These are phyloP conservation scores for Kwoniella bestiolae DNA, from an alignment of 768 basidiomycete species.

Conservation along the genomic window DNA sequence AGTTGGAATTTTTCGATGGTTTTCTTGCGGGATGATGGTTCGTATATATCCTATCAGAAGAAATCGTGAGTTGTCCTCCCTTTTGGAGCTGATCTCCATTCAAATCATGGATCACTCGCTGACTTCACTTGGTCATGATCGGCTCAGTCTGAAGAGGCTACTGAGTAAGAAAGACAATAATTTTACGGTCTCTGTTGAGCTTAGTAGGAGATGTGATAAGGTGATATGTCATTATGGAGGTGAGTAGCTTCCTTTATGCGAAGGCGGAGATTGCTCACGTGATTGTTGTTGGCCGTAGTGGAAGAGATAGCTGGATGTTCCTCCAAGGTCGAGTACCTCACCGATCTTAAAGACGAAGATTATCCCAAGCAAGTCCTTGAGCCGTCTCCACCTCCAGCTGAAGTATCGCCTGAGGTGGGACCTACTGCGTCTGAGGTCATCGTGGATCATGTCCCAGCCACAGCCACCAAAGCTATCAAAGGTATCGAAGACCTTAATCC, in stretches of 20 bases:
- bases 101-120: too few relatives aligned
- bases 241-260: slow-evolving; percentile 5
- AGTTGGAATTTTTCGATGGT: slow-evolving; percentile 62
- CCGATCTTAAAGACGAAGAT: slow-evolving; percentile 58
- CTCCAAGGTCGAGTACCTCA: slow-evolving; percentile 65
- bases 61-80: slow-evolving; percentile 64
- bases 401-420: too few relatives aligned
- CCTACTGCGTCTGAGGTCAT: background rate
- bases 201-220: slow-evolving; percentile 75
- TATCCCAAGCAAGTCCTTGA: slow-evolving; percentile 10
- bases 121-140: too few relatives aligned
- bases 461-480: too few relatives aligned
- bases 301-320: slow-evolving; percentile 75
- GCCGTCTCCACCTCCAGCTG: background rate
- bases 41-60: slow-evolving; percentile 77
- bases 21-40: slow-evolving; percentile 64
- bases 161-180: slow-evolving; percentile 61
- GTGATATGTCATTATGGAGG: slow-evolving; percentile 17
- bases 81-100: too few relatives aligned
- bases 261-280: slow-evolving; percentile 1
- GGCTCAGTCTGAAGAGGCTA: slow-evolving; percentile 68
- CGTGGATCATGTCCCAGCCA: background rate
- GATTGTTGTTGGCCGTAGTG: slow-evolving; percentile 58
- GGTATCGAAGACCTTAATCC: too few relatives aligned
- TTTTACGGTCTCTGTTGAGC: slow-evolving; percentile 66